Evolutionary conservation across 164 flowering plant species (phyloP).

Genomic region (Tinospora cordifolia): DNA sequence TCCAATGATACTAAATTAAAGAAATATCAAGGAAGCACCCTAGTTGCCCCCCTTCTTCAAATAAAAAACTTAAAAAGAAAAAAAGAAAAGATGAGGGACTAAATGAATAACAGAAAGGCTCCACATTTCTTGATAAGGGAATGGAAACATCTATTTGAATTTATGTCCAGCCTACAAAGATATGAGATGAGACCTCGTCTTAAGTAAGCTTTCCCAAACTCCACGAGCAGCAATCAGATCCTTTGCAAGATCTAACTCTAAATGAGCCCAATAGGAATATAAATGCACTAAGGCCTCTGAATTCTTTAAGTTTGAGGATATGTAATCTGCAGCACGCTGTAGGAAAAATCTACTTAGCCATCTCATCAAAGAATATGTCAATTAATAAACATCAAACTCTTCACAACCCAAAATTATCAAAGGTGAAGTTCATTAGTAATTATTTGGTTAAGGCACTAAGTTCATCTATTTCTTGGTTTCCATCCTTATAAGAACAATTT

Average conservation of each 20-base stretch:
- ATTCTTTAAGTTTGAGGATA: conserved; percentile 54
- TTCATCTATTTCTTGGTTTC: no score
- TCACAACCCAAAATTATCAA: not conserved
- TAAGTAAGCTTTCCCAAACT: conserved; percentile 93
- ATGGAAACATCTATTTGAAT: not conserved
- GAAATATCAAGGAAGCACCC: no score
- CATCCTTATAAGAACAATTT: no score
- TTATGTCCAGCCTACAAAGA: not conserved
- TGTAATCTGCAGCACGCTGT: conserved; percentile 79
- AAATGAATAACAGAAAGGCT: no score
- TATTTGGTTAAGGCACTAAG: no score
- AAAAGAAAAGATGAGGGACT: not conserved
- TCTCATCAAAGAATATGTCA: not conserved
- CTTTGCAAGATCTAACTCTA: conserved; percentile 58
- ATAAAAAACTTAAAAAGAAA: not conserved
- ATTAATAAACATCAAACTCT: not conserved
- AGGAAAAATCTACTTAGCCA: conserved; percentile 1
- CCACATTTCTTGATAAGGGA: not conserved
- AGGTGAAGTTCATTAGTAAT: no score
- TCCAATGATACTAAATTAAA: not conserved
- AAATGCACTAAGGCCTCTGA: conserved; percentile 50
- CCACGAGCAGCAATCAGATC: conserved; percentile 77
- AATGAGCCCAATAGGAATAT: conserved; percentile 79
- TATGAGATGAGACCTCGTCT: conserved; percentile 42
- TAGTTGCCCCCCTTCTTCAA: no score